These are phyloP conservation scores for Colletotrichum tropicicola DNA, from an alignment of 2,329 filamentous ascomycete genomes.

Conservation along the genomic window DNA sequence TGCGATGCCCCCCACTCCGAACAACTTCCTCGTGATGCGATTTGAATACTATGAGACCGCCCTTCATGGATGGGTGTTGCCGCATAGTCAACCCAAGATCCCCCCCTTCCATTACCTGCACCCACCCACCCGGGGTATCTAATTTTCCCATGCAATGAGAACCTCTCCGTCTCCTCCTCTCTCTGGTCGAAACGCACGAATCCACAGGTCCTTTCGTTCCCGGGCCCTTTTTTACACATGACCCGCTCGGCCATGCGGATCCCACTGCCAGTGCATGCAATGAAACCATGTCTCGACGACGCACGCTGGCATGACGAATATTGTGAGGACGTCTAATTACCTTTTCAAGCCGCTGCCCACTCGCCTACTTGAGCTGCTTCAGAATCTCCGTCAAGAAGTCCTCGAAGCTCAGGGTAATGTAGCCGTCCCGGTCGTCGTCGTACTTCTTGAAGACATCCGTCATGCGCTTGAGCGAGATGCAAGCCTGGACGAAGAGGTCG, in stretches of 20 bases:
- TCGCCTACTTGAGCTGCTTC: slow-evolving; percentile 64
- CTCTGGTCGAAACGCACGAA: neutral
- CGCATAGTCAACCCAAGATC: neutral
- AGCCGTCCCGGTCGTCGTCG: slow-evolving; percentile 95
- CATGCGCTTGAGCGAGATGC: slow-evolving; percentile 97
- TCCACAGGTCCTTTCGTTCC: neutral
- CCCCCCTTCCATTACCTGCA: slow-evolving; percentile 10
- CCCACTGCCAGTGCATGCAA: neutral
- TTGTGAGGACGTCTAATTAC: neutral
- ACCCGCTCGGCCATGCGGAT: neutral
- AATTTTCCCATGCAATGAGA: slow-evolving; percentile 15
- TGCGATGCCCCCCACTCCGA: neutral
- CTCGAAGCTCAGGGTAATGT: slow-evolving; percentile 84
- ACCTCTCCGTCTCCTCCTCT: neutral
- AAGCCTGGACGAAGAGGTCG: slow-evolving; percentile 96
- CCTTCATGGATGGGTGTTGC: slow-evolving; percentile 3
- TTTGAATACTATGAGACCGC: slow-evolving; percentile 5
- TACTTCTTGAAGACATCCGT: slow-evolving; percentile 99
- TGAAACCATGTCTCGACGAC: neutral
- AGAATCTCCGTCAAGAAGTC: slow-evolving; percentile 79
- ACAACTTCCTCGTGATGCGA: neutral
- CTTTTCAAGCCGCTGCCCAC: too few relatives aligned
- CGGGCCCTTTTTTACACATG: neutral
- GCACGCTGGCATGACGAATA: neutral
- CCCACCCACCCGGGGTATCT: slow-evolving; percentile 27